Evolutionary conservation across 768 basidiomycete species (phyloP), one percentile per base, ranked within the genome.

Genomic region (Hypholoma fasciculare): DNA sequence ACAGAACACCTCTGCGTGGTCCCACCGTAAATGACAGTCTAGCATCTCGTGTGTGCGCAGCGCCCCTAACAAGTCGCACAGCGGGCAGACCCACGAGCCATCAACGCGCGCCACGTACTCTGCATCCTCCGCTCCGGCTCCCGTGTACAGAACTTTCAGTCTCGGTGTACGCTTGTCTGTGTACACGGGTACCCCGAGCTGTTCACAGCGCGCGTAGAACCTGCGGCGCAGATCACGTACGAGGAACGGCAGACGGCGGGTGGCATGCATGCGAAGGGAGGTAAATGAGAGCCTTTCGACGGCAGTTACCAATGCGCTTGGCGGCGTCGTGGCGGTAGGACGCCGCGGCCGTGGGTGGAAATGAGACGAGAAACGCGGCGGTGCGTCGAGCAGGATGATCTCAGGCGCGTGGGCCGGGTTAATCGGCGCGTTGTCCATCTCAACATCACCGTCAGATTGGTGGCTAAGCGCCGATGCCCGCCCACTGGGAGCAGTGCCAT

Each of bases 161-260:
- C 26, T 73, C 58, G 47, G 64, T 40, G 37, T n/a, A 60, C 39
- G 53, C 61, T 58, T 64, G 47, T 58, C 53, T 39, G 67, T 60
- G 43, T 64, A 52, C 17, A 71, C 71, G 3, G 74, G 71, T 26
- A 87, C 64, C 9, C 73, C 71, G 13, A 71, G 62, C 38, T 52
- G 59, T 27, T 54, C 60, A 64, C 85, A 88, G 19, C 73, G 74
- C 17, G 59, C 39, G n/a, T 54, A 59, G 64, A 89, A 89, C 1
- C 82, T 82, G 2, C 49, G 62, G 13, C 76, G 74, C 16, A 89
- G 63, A 61, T 82, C 83, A 11, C 83, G 81, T 26, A 67, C 71
- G 19, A 87, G 72, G 65, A 89, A 89, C 0, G 88, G 88, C 5
- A 88, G 74, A 51, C 72, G 73, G 14, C 59, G 61, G 11, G 72